These are phyloP conservation scores for Lolium multiflorum DNA, from an alignment of 176 grass and related monocot species.

Conservation along the genomic window DNA sequence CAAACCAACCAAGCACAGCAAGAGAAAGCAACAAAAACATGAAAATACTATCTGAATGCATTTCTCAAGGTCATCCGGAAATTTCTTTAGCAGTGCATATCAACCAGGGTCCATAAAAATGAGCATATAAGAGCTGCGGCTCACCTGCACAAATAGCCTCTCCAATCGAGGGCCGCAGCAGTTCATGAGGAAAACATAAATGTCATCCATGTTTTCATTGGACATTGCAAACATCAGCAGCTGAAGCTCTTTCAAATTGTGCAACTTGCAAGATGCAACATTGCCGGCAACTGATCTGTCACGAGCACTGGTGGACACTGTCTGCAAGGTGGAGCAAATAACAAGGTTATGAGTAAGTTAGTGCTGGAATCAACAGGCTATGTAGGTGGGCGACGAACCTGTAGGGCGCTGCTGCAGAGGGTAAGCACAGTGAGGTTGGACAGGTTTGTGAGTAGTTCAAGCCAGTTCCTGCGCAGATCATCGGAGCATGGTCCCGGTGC, in stretches of 20 bases:
- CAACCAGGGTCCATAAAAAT: not conserved
- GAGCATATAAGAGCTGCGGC: not conserved
- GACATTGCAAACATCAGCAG: constrained; percentile 54
- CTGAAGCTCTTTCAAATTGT: constrained; percentile 63
- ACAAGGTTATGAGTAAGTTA: not conserved
- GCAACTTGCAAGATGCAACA: constrained; percentile 44
- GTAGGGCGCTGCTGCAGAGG: constrained; percentile 59
- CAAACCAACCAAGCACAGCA: not conserved
- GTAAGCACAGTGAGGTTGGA: constrained; percentile 56
- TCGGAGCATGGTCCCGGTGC: no score
- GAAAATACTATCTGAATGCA: not conserved
- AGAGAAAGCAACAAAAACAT: not conserved
- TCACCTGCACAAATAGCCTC: constrained; percentile 68
- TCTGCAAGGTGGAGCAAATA: constrained; percentile 22
- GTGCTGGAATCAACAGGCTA: not conserved
- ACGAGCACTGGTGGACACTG: not conserved
- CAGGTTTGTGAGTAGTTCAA: constrained; percentile 32
- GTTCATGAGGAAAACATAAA: constrained; percentile 53
- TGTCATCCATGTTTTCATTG: constrained; percentile 41
- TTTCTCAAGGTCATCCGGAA: not conserved
- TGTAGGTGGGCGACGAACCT: constrained; percentile 32
- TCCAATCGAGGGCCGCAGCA: constrained; percentile 48
- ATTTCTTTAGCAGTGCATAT: not conserved
- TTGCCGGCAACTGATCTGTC: not conserved
- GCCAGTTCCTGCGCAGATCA: not conserved